phyloP scores from a whole-genome alignment of 164 flowering plant species.

The Cinnamomum micranthum region DNA sequence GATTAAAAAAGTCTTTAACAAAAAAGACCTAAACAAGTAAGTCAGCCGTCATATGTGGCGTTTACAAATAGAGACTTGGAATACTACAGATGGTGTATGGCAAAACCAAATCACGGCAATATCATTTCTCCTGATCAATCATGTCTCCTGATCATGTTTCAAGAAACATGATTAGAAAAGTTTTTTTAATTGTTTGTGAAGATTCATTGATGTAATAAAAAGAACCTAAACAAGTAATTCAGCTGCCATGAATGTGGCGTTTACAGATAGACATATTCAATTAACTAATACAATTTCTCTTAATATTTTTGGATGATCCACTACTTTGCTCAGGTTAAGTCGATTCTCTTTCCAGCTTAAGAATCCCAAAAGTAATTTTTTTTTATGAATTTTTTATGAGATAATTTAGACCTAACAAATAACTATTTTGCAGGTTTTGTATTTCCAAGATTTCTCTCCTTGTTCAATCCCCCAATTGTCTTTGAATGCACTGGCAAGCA shows the following conservation, averaged over 20 bases:
- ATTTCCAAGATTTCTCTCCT: constrained; percentile 63
- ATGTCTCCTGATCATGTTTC: background rate
- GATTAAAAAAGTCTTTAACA: no score
- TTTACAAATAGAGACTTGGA: background rate
- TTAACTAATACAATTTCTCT: background rate
- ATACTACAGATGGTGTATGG: background rate
- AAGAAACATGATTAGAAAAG: background rate
- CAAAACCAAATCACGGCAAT: background rate
- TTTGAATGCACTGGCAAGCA: constrained; percentile 50
- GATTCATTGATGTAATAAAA: no score
- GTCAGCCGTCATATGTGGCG: background rate
- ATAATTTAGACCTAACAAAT: no score
- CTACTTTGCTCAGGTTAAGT: background rate
- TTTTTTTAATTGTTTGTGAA: no score
- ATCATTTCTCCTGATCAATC: background rate
- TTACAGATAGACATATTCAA: background rate
- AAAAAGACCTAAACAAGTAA: no score
- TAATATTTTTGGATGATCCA: background rate
- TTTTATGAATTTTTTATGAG: background rate
- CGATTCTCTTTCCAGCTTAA: background rate
- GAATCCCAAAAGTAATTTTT: no score
- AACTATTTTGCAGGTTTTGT: constrained; percentile 51
- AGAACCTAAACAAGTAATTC: no score
- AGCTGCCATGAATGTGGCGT: background rate
- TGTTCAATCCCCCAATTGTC: constrained; percentile 41